Conservation (phyloP, 2,329 filamentous ascomycete genomes). For the Elsinoe australis region DNA sequence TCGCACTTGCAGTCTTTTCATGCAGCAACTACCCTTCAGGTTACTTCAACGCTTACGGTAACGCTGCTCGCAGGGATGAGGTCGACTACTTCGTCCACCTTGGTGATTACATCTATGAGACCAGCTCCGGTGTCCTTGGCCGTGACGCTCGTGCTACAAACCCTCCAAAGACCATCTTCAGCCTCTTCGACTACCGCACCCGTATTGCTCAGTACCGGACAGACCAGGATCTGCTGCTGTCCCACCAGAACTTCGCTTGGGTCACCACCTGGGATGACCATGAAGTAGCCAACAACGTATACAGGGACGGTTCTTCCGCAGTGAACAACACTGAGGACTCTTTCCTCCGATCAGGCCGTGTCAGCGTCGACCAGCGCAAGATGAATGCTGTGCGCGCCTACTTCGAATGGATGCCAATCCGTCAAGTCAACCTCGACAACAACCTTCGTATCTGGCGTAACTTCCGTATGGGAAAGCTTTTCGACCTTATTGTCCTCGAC, state of each 20-base stretch:
- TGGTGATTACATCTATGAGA: slow-evolving; percentile 59
- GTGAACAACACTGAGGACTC: slow-evolving; percentile 61
- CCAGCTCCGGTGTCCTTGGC: slow-evolving; percentile 29
- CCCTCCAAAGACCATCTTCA: slow-evolving; percentile 46
- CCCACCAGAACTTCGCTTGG: slow-evolving; percentile 53
- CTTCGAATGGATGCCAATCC: slow-evolving; percentile 57
- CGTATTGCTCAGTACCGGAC: slow-evolving; percentile 52
- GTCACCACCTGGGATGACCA: slow-evolving; percentile 60
- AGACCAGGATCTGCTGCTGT: slow-evolving; percentile 51
- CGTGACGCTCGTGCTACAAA: slow-evolving; percentile 46
- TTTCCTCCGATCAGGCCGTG: slow-evolving; percentile 49
- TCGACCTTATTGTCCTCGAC: slow-evolving; percentile 62
- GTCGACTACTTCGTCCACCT: slow-evolving; percentile 42
- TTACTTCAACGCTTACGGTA: slow-evolving; percentile 40
- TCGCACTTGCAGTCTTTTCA: slow-evolving; percentile 62
- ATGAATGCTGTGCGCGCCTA: slow-evolving; percentile 65
- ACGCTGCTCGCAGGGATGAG: slow-evolving; percentile 36
- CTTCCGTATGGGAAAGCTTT: slow-evolving; percentile 56
- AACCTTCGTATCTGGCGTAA: slow-evolving; percentile 60
- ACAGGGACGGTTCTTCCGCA: slow-evolving; percentile 52
- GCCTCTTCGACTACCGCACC: slow-evolving; percentile 53
- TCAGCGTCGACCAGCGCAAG: slow-evolving; percentile 62
- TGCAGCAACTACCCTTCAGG: slow-evolving; percentile 59
- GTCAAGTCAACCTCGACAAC: slow-evolving; percentile 61
- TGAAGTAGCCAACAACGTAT: slow-evolving; percentile 59